These are phyloP conservation scores for Claviceps monticola DNA, from an alignment of 2,329 filamentous ascomycete species.

Conservation along the genomic window DNA sequence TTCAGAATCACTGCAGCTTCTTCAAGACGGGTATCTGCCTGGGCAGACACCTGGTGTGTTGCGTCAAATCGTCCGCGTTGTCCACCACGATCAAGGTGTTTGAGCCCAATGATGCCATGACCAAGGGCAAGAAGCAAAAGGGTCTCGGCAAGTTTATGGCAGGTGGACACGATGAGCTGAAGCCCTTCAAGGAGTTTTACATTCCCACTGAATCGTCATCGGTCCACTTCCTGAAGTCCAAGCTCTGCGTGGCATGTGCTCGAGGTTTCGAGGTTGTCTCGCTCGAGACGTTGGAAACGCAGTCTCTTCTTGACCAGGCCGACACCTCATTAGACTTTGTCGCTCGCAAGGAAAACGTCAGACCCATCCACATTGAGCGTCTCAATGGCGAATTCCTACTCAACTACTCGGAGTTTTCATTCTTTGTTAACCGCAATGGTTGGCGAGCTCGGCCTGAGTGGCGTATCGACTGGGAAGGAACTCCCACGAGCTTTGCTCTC, in stretches of 20 bases:
- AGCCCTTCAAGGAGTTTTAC: slow-evolving; percentile 97
- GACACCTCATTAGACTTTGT: slow-evolving; percentile 98
- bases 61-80: slow-evolving; percentile 84
- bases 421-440: slow-evolving; percentile 97
- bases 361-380: slow-evolving; percentile 92
- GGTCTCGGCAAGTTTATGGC: slow-evolving; percentile 94
- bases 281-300: slow-evolving; percentile 92
- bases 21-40: slow-evolving; percentile 96
- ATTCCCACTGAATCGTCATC: slow-evolving; percentile 97
- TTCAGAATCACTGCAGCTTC: slow-evolving; percentile 93
- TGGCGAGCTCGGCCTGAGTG: slow-evolving; percentile 94
- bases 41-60: slow-evolving; percentile 87
- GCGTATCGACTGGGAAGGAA: slow-evolving; percentile 96
- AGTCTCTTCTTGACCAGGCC: slow-evolving; percentile 90
- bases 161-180: slow-evolving; percentile 80
- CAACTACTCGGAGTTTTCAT: slow-evolving; percentile 97
- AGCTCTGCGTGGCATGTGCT: slow-evolving; percentile 89
- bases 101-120: slow-evolving; percentile 89
- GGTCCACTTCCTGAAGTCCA: slow-evolving; percentile 93
- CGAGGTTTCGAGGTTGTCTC: slow-evolving; percentile 95
- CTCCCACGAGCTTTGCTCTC: slow-evolving; percentile 79
- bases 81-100: slow-evolving; percentile 99
- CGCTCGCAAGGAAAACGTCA: slow-evolving; percentile 80
- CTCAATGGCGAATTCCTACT: slow-evolving; percentile 94
- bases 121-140: slow-evolving; percentile 88